phyloP scores from a whole-genome alignment of 163 green algal species.

The Scenedesmus sp. region DNA sequence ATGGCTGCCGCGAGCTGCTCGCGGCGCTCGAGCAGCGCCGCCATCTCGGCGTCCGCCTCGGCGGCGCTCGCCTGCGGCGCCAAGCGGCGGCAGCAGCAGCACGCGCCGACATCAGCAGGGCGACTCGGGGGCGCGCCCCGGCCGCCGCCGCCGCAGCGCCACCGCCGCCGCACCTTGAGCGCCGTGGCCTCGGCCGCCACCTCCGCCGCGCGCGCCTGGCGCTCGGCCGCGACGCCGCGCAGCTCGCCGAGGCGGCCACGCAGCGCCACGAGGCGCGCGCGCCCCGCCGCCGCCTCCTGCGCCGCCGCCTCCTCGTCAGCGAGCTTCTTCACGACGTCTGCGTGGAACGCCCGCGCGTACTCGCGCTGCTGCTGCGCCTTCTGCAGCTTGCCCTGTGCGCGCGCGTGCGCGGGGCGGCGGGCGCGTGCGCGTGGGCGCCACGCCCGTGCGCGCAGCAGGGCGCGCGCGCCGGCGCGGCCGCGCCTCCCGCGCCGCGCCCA shows the following conservation, averaged over 20 bases:
- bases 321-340: slow-evolving; percentile 18
- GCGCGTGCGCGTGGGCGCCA: background rate
- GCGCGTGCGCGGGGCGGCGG: background rate
- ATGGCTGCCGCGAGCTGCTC: slow-evolving; percentile 8
- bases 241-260: slow-evolving; percentile 42
- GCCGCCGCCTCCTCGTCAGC: slow-evolving; percentile 24
- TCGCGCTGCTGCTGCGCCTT: slow-evolving; percentile 46
- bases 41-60: background rate
- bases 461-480: too few species aligned
- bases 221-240: slow-evolving; percentile 20
- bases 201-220: slow-evolving; percentile 32
- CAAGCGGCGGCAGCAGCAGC: background rate
- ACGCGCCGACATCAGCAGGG: background rate
- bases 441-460: slow-evolving; percentile 6
- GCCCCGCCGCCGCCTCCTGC: slow-evolving; percentile 4
- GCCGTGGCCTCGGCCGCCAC: slow-evolving; percentile 11
- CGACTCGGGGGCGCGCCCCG: background rate
- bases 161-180: background rate
- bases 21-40: slow-evolving; percentile 1
- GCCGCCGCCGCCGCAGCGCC: background rate
- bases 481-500: too few species aligned
- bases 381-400: slow-evolving; percentile 38
- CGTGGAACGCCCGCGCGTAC: slow-evolving; percentile 29
- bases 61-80: background rate
- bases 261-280: slow-evolving; percentile 37